phyloP scores from a whole-genome alignment of 2,329 filamentous ascomycete genomes.

The Epichloe bromicola region DNA sequence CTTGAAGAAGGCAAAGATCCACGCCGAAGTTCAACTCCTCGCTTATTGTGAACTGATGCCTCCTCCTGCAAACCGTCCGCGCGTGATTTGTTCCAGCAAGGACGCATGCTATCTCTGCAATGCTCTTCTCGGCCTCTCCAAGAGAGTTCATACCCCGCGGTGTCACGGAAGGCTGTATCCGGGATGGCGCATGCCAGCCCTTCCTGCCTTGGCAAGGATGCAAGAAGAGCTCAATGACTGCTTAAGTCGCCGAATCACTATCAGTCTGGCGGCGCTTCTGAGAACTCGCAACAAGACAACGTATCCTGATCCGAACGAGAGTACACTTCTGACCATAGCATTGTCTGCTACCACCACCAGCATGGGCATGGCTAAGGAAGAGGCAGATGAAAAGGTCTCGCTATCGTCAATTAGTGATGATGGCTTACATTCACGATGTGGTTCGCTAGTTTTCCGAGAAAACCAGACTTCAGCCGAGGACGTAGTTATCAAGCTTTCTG shows the following conservation, averaged over 20 bases:
- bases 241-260: neutral
- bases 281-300: neutral
- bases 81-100: slow-evolving; percentile 35
- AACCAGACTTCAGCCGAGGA: neutral
- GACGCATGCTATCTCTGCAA: slow-evolving; percentile 39
- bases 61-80: slow-evolving; percentile 13
- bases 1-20: neutral
- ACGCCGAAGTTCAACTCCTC: slow-evolving; percentile 1
- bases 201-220: neutral
- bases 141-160: slow-evolving; percentile 25
- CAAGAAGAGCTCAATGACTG: neutral
- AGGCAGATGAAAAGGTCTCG: neutral
- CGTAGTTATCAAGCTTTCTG: no score
- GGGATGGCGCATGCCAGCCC: neutral
- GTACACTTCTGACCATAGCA: neutral
- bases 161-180: slow-evolving; percentile 31
- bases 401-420: no score
- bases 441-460: neutral
- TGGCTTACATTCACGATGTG: neutral
- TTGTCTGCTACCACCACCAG: neutral
- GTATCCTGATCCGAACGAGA: slow-evolving; percentile 1
- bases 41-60: neutral
- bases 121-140: slow-evolving; percentile 29
- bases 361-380: neutral
- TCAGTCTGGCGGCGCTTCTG: neutral